These are phyloP conservation scores for Arthrobotrys conoides DNA, from an alignment of 2,329 filamentous ascomycete species.

Conservation along the genomic window DNA sequence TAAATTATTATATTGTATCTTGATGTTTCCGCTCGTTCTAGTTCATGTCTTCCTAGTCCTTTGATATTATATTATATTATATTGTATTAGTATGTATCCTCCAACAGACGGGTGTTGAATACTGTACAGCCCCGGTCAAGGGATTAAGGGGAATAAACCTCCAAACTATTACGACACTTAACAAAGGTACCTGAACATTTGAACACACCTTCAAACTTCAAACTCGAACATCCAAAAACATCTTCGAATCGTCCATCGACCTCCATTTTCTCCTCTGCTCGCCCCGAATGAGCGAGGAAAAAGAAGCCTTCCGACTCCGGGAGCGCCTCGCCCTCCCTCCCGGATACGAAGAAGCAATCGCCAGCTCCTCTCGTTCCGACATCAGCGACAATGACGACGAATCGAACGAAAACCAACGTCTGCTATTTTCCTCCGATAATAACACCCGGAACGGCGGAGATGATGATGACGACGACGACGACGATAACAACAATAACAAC, in stretches of 20 bases:
- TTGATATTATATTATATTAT: no score
- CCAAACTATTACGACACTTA: no score
- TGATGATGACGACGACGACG: conserved; percentile 4
- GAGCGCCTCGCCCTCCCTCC: conserved; percentile 59
- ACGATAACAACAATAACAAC: not conserved
- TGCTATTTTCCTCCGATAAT: conserved; percentile 53
- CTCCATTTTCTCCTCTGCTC: no score
- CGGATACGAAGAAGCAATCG: conserved; percentile 58
- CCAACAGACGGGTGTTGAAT: not conserved
- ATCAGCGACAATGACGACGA: conserved; percentile 60
- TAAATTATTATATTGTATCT: no score
- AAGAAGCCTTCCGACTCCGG: conserved; percentile 59
- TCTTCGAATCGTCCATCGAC: no score
- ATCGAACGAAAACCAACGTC: conserved; percentile 45
- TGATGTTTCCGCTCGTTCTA: no score
- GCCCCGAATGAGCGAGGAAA: conserved; percentile 58
- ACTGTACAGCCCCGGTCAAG: no score
- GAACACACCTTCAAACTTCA: no score
- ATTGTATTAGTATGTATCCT: not conserved
- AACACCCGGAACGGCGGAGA: conserved; percentile 23
- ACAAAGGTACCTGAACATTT: no score
- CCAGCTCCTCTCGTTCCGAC: conserved; percentile 53
- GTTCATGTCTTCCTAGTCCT: no score
- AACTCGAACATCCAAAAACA: no score
- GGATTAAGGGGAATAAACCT: no score